phyloP scores from a whole-genome alignment of 1,284 basidiomycete species.

The Vanrija humicola region DNA sequence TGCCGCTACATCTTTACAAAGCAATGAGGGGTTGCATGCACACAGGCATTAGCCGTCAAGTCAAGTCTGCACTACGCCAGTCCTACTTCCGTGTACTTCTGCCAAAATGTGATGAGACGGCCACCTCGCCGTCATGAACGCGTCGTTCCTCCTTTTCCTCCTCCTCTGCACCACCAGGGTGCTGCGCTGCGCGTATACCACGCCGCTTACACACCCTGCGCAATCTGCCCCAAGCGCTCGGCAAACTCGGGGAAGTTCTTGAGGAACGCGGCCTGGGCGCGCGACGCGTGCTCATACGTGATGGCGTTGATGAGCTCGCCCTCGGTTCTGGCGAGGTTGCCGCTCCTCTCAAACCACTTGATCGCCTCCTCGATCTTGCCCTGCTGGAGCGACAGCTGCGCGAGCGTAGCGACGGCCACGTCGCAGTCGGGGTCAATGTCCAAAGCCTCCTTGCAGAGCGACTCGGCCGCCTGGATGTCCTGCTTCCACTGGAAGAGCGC shows the following conservation, averaged over 20 bases:
- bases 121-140: not conserved
- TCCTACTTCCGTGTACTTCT: not conserved
- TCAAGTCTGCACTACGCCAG: too few species aligned
- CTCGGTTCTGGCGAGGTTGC: slow-evolving; percentile 84
- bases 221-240: slow-evolving; percentile 48
- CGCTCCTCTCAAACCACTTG: slow-evolving; percentile 79
- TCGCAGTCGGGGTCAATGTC: slow-evolving; percentile 89
- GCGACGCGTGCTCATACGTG: slow-evolving; percentile 70
- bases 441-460: slow-evolving; percentile 82
- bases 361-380: slow-evolving; percentile 83
- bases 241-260: slow-evolving; percentile 77
- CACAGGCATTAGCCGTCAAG: not conserved
- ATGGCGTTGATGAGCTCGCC: slow-evolving; percentile 83
- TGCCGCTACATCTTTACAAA: not conserved
- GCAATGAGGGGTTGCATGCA: slow-evolving; percentile 19
- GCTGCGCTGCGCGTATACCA: not conserved
- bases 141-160: not conserved
- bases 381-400: slow-evolving; percentile 89
- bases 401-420: slow-evolving; percentile 90
- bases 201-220: slow-evolving; percentile 33
- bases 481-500: slow-evolving; percentile 95
- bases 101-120: not conserved
- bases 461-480: slow-evolving; percentile 76
- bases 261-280: slow-evolving; percentile 74
- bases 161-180: not conserved